Base-by-base conservation (phyloP, 1,284 basidiomycete species). In the Paramarasmius palmivorus region DNA sequence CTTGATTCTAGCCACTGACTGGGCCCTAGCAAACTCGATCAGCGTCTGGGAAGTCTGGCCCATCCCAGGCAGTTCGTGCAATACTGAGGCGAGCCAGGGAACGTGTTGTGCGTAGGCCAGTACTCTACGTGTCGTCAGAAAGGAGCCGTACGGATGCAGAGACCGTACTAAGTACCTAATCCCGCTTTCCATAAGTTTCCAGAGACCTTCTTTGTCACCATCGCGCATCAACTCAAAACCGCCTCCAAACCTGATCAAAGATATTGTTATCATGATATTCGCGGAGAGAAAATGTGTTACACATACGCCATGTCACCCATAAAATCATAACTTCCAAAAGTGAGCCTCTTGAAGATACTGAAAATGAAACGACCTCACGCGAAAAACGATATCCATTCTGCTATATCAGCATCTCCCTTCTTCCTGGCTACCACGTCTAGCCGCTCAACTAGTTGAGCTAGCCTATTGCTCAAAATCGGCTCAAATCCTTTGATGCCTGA, bases 401-500 rank as follows among this genome's bases (percentile, higher is more conserved):
- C 63, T 6, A 73, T 49, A 57, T 75, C 53, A 9, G 58, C 40
- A 9, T 53, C 56, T 6, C 57, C 44, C 15, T 59, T 50, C 19
- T 56, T 47, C 3, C 19, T 14, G 14, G 17, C 36, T 14, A 37
- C 39, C 3, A 15, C 39, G 10, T 56, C 60, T 10, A 79, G 58
- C 20, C 57, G 51, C 34, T 68, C 62, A 2, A 70, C 61, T 7
- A 79, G 62, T 52, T 76, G 70, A 14, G 44, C 57, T 9, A 67
- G 65, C n/a, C 73, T 64, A 25, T 56, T 56, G 22, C 60, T 53
- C 47, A 77, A 58, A 20, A 73, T 54, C 0, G 68, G 67, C 48
- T 73, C 63, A 50, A 76, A 78, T 25, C 69, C 72, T 54, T 63
- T 71, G 15, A 79, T 54, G 6, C 73, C 63, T n/a, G 65, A 60